Evolutionary conservation across 441 rosid genomes (phyloP), one percentile per base, ranked within the genome.

Genomic region (Populus hybrid): DNA sequence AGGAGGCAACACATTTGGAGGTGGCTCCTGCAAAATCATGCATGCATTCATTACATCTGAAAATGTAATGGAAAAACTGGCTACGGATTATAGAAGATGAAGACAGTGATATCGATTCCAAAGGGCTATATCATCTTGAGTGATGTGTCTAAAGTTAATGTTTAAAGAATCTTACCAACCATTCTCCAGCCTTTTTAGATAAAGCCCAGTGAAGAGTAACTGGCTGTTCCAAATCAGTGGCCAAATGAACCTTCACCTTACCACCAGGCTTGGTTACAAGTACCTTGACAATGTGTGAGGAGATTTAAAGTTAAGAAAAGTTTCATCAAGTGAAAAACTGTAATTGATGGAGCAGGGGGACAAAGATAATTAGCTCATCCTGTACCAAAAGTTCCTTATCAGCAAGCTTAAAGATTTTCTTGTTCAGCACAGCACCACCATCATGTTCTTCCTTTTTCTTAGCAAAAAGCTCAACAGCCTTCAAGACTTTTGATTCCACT

Each of bases 161-260:
- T 50, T 63, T 32, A 69, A 75, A 67, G 71, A 78, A 75, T 76
- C 96, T 91, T 89, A 97, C 99, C 98, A 83, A 80, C 99, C 99
- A 97, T 84, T 97, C 98, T 85, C 93, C 92, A 74, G 82, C 86
- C 21, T 81, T 87, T 81, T 86, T 90, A 73, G 99, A 94, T 83
- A 97, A 86, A 80, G 95, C 99, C 99, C 99, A 97, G 81, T 92
- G 99, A 84, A 94, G 91, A 73, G 89, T 84, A 75, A 91, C 76
- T 24, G 95, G 93, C 73, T 91, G 95, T 79, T 81, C 87, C 79
- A 86, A 82, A 85, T 94, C 93, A 28, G 97, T 88, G 75, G 90
- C 97, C 70, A 97, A 53, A 82, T 82, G 86, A 82, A 97, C 84
- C 86, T 88, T 91, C 68, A 75, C 85, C 88, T 88, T 94, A 65